Percentiles rank a stretch among this genome's conserved stretches.
phyloP scores from a whole-genome alignment of 106 monocot species.

The Amphibolis antarctica region DNA sequence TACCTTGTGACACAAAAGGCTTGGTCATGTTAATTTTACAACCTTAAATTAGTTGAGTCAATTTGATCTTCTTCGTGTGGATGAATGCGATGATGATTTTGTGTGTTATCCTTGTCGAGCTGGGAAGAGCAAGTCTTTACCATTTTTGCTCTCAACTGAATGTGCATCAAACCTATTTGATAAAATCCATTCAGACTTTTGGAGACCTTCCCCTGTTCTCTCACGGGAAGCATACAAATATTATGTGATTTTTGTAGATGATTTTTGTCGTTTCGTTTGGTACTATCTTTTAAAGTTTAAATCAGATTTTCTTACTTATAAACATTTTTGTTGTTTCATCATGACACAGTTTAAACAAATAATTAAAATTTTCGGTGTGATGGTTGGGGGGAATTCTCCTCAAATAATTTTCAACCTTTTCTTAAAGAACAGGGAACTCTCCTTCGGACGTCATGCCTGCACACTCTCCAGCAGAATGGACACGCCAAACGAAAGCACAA shows the following conservation, averaged over 20 bases:
- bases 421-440: neutral
- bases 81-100: neutral
- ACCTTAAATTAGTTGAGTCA: neutral
- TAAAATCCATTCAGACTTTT: neutral
- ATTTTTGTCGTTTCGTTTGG: slow-evolving; percentile 7
- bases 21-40: neutral
- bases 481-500: neutral
- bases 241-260: slow-evolving; percentile 11
- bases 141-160: neutral
- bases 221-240: neutral
- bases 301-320: neutral
- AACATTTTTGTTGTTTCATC: neutral
- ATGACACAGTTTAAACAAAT: neutral
- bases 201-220: neutral
- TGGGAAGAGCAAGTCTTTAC: neutral
- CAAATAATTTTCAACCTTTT: neutral
- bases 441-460: slow-evolving; percentile 6
- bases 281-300: neutral
- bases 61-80: neutral
- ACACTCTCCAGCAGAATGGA: slow-evolving; percentile 5
- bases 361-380: slow-evolving; percentile 5
- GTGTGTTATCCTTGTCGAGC: neutral
- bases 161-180: neutral
- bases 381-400: slow-evolving; percentile 5
- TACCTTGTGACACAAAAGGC: neutral